Base-by-base conservation (phyloP, 2,329 filamentous ascomycete genomes). In the Aspergillus sp. region DNA sequence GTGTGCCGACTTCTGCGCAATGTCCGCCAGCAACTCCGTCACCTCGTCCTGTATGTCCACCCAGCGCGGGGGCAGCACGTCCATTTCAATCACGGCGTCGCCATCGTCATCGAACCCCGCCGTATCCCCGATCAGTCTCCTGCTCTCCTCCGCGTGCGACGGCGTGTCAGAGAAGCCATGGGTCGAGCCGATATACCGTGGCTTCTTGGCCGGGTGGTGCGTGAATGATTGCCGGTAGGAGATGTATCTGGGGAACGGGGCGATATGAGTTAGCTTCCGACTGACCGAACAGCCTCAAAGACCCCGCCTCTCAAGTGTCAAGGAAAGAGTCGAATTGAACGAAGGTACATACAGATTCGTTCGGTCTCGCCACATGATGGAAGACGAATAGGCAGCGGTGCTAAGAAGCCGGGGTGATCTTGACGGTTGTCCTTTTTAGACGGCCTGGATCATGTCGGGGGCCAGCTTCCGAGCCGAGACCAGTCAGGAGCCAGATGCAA, bases 201-300 rank as follows among this genome's bases (percentile, higher is more conserved):
- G 87, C 79, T 92, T 92, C 80, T 96, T 93, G 62, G 88, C 86
- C 56, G 95, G 95, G 75, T 97, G 93, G 78, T 98, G 95, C 70
- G 92, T 87, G 79, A 97, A 98, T 71, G 94, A 98, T 81, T 99
- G 95, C 72, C 95, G 93, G 84, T 98, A 99, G 78, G 95, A 98
- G 76, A 99, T 95, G 78, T 96, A 99, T 75, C 94, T 96, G 73
- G 47, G 58, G 66, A 63, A 31, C 24, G 20, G 42, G 2, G 32
- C 49, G 14, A n/a, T 29, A 16, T 29, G 26, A 45, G 26, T 42
- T 39, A 49, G 55, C 47, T 53, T 58, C 20, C 20, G 20, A 11
- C 22, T 6, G 26, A 9, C 26, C 26, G 6, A 39, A 39, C 7
- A 9, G 26, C 26, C 26, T 29, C 2, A 9, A 9, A 29, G 7